Conservation (phyloP, 176 grass and related monocot species). For the Triticum timopheevii region DNA sequence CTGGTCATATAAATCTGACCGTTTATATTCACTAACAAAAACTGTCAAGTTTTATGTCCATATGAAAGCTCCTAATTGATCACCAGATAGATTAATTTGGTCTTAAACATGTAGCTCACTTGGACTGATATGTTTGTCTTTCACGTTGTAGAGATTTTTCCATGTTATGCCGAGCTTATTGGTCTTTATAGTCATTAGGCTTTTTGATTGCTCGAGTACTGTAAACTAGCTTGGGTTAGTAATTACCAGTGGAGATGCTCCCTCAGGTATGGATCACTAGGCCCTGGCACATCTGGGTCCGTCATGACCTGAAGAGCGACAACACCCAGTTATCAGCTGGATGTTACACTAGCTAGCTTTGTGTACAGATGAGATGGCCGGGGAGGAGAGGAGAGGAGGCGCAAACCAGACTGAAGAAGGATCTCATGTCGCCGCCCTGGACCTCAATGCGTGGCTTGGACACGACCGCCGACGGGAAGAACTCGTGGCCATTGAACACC, state of each 20-base stretch:
- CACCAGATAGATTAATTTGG: background rate
- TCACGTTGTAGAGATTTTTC: background rate
- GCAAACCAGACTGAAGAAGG: slow-evolving; percentile 88
- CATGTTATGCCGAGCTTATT: background rate
- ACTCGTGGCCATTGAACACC: slow-evolving; percentile 91
- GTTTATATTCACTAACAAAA: background rate
- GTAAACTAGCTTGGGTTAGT: background rate
- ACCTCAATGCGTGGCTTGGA: slow-evolving; percentile 79
- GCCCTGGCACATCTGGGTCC: slow-evolving; percentile 92
- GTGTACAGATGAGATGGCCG: background rate
- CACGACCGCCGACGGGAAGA: slow-evolving; percentile 70
- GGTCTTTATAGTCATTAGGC: background rate
- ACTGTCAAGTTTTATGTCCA: background rate
- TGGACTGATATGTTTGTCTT: background rate
- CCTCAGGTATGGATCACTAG: slow-evolving; percentile 89
- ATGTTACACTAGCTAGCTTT: background rate
- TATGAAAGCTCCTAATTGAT: background rate
- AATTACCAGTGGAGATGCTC: slow-evolving; percentile 90
- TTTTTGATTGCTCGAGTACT: background rate
- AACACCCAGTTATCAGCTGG: background rate
- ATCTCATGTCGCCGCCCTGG: slow-evolving; percentile 79
- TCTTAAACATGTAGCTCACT: background rate
- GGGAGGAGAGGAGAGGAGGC: background rate
- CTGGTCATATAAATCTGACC: background rate
- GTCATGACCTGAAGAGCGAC: slow-evolving; percentile 74